Base-by-base conservation (phyloP, 2,329 filamentous ascomycete genomes). In the Westerdykella sp. region DNA sequence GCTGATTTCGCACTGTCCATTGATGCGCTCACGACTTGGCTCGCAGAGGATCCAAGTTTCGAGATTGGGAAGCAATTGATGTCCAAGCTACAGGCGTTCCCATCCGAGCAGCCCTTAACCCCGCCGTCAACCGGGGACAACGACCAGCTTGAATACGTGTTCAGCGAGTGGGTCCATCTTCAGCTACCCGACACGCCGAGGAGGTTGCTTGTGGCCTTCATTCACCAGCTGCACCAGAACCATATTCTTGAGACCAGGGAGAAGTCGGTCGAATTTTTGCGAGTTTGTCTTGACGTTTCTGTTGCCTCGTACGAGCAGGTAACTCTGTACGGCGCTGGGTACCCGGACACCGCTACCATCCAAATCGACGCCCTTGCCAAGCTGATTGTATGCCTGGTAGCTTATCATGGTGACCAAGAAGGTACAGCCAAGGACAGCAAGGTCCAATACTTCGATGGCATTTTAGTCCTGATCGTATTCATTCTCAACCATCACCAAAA, bases 91-190 rank as follows among this genome's bases (percentile, higher is more conserved):
- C 76, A 79, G 50, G 70, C 78, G 34, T 64, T 87, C 72, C 69
- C 77, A 70, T 63, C 72, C 40, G 73, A 75, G 51, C 66, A 51
- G 12, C 47, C 75, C 42, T 66, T 75, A 41, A 79, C 76, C 16
- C 79, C 83, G 44, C 76, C 80, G 39, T 68, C 73, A 13, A 65
- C 71, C 32, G 74, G 79, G 25, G 83, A 83, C 53, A 80, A 83
- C 49, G 87, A 95, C 48, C 88, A 96, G 64, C 81, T 95, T 69
- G 88, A 94, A 55, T 97, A 98, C 62, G 78, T 96, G 15, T 96
- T 98, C 59, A 89, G 91, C 35, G 93, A 98, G 69, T 98, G 93
- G 93, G 79, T 91, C 22, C 82, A 84, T 46, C 77, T 96, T 6
- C 85, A 85, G 39, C 87, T 88, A 55, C 78, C 81, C n/a, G 81